Evolutionary conservation across 305 asterid species (phyloP), one percentile per base, ranked within the genome.

Genomic region (Salvia sclarea): DNA sequence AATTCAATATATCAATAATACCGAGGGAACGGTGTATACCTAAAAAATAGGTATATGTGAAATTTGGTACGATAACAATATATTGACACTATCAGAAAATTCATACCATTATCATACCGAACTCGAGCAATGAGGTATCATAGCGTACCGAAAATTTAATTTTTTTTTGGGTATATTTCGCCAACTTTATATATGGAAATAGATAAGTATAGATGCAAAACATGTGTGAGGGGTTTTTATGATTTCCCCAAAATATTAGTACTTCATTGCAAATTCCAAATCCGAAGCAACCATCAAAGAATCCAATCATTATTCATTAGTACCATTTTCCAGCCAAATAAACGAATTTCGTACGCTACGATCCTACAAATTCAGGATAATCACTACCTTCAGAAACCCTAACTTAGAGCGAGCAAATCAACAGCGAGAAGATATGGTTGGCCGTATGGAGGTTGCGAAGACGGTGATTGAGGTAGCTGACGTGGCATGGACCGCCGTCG

Each of bases 391-490:
- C 33, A 21, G 50, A 81, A 52, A 43, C 71, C 75, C 71, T 76
- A 71, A 59, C 10, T 24, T 33, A 12, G 17, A 64, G 52, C 14
- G 25, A 17, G 43, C 22, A 59, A 58, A 50, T 40, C 35, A 37
- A 47, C 28, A 20, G 0, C 1, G 68, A 37, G n/a, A 9, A 50
- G 57, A 41, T 0, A 77, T 77, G 75, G 74, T 49, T n/a, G 71
- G 75, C 50, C 75, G 80, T 57, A 45, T 88, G 66, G 96, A 92
- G 77, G 87, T 84, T 49, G 97, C 97, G 65, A 88, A 86, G 83
- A 88, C 97, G 78, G 97, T 92, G 82, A 37, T 92, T 79, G 98
- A 90, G 85, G 96, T 92, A 2, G 98, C 98, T 35, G 98, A 92
- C 74, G 87, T 92, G 56, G 96, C 96, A 38, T 92, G 86, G 86